Percentiles rank a stretch among this genome's conserved stretches.
These are phyloP conservation scores for Potentilla sterilis DNA, from an alignment of 306 rosid genomes.

Conservation along the genomic window DNA sequence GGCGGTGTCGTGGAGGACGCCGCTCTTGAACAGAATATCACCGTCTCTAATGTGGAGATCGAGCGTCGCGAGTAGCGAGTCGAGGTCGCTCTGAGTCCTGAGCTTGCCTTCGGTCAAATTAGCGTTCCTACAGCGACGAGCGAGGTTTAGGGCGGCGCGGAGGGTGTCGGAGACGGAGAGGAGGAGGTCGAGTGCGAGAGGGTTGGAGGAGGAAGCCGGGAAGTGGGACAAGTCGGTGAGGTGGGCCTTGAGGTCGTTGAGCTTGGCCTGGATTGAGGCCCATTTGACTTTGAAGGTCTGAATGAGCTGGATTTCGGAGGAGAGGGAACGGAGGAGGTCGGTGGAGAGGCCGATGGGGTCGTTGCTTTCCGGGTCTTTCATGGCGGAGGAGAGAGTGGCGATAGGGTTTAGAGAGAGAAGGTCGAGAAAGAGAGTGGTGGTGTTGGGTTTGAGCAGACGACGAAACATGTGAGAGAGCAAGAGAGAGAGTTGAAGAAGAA, in stretches of 20 bases:
- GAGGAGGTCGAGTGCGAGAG: constrained; percentile 69
- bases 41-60: constrained; percentile 61
- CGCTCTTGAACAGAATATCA: constrained; percentile 71
- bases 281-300: constrained; percentile 70
- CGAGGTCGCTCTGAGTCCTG: constrained; percentile 82
- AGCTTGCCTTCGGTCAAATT: constrained; percentile 61
- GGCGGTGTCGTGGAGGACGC: constrained; percentile 52
- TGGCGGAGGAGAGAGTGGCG: constrained; percentile 24
- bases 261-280: constrained; percentile 57
- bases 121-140: constrained; percentile 42
- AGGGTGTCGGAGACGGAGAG: constrained; percentile 48
- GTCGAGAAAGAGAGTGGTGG: not conserved
- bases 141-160: constrained; percentile 48
- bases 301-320: constrained; percentile 46
- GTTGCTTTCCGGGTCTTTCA: constrained; percentile 45
- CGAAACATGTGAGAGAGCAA: not conserved
- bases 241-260: constrained; percentile 61
- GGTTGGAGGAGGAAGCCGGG: constrained; percentile 42
- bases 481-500: not conserved
- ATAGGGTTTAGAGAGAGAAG: constrained; percentile 20
- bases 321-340: constrained; percentile 37
- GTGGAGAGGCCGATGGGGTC: constrained; percentile 39
- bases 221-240: constrained; percentile 59
- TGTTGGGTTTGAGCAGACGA: not conserved
- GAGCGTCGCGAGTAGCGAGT: constrained; percentile 60